Evolutionary conservation across 805 yeast species (phyloP).

Genomic region (Yamadazyma philogaea): DNA sequence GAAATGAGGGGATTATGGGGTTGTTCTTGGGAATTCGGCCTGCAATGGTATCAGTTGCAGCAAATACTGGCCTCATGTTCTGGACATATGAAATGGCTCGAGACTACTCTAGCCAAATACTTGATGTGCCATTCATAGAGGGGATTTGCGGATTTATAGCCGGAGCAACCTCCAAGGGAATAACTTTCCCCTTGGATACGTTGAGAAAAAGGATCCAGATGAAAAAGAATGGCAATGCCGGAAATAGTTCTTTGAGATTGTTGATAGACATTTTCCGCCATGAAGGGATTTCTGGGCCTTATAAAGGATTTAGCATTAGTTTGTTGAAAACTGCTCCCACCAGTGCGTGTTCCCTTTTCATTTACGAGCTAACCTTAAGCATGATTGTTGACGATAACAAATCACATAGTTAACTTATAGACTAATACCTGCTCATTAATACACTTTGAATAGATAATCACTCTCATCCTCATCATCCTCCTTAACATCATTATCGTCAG

Average conservation of each 20-base stretch:
- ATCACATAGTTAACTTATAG: background rate
- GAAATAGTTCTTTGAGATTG: conserved; percentile 17
- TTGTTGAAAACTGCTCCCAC: conserved; percentile 79
- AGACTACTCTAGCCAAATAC: conserved; percentile 26
- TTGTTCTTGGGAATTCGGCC: conserved; percentile 51
- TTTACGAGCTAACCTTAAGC: conserved; percentile 49
- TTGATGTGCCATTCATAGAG: conserved; percentile 40
- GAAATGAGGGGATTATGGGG: conserved; percentile 38
- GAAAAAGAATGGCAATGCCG: conserved; percentile 10
- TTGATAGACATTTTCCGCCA: conserved; percentile 38
- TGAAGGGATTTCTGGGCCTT: conserved; percentile 69
- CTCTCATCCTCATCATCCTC: conserved; percentile 22
- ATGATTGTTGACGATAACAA: background rate
- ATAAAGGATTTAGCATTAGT: conserved; percentile 71
- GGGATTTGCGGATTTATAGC: conserved; percentile 70
- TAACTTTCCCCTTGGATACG: conserved; percentile 84
- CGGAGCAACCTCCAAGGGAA: conserved; percentile 68
- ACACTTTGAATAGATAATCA: conserved; percentile 31
- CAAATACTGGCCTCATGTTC: conserved; percentile 74
- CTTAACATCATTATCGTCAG: conserved; percentile 11
- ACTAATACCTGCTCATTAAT: background rate
- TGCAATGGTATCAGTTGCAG: conserved; percentile 59
- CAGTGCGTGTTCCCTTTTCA: conserved; percentile 61
- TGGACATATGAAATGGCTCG: conserved; percentile 58
- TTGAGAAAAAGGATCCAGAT: conserved; percentile 77